phyloP scores from a whole-genome alignment of 2,329 filamentous ascomycete genomes.

The Venturia asperata region DNA sequence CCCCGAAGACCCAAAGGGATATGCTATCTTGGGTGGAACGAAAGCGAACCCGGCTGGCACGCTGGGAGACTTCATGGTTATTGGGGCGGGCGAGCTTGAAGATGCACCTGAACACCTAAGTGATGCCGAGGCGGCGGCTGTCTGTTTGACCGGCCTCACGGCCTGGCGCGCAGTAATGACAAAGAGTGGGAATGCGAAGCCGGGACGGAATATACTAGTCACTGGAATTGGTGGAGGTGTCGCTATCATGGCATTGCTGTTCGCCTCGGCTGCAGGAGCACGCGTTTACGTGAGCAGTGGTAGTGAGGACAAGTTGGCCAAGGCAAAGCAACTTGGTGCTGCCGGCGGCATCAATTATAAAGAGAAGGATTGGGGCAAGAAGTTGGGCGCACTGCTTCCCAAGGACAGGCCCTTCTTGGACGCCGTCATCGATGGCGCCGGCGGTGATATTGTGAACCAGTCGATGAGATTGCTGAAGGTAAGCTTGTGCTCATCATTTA shows the following conservation, averaged over 20 bases:
- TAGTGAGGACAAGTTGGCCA: constrained; percentile 65
- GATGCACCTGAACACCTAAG: constrained; percentile 65
- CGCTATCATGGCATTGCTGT: constrained; percentile 72
- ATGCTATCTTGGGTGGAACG: constrained; percentile 64
- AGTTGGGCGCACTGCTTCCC: constrained; percentile 56
- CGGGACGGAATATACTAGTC: constrained; percentile 69
- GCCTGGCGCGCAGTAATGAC: constrained; percentile 79
- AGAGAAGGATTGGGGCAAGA: constrained; percentile 72
- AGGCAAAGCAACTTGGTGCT: constrained; percentile 66
- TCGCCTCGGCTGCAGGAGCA: constrained; percentile 66
- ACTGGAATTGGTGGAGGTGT: constrained; percentile 93
- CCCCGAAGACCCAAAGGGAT: constrained; percentile 57
- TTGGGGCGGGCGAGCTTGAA: constrained; percentile 68
- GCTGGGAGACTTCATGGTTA: constrained; percentile 63
- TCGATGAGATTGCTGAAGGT: constrained; percentile 61
- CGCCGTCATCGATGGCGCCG: constrained; percentile 83
- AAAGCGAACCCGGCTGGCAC: constrained; percentile 60
- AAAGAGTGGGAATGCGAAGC: constrained; percentile 60
- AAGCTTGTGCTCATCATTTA: constrained; percentile 5
- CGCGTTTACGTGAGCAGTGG: constrained; percentile 78
- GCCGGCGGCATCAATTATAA: constrained; percentile 78
- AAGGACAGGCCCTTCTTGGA: constrained; percentile 64
- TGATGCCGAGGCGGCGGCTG: constrained; percentile 68
- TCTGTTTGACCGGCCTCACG: constrained; percentile 80
- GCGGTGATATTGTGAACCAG: constrained; percentile 72